Evolutionary conservation across 805 yeast genomes (phyloP), one percentile per base, ranked within the genome.

Genomic region (Zygotorulaspora chibaensis): DNA sequence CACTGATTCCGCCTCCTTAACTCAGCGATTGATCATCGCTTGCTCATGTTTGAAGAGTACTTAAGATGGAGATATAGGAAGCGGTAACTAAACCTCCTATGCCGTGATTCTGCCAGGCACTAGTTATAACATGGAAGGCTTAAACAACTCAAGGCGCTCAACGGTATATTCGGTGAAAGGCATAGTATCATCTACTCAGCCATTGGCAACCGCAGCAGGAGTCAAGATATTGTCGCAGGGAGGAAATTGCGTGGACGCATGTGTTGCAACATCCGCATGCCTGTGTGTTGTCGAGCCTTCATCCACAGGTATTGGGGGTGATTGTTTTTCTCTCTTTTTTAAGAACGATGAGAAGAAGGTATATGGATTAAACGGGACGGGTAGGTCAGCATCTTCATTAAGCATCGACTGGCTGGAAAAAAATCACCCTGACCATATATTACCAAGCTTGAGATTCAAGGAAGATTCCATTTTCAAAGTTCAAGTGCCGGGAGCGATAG

Each of bases 171-270:
- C 90, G 3, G 68, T 80, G 15, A 77, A 76, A 57, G 93, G 90
- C 1, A 79, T 86, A 40, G 88, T 84, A 2, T 75, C 87, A 1
- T 80, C 89, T 1, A 71, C 90, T 0, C 93, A 87, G 64, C 87
- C 91, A 2, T 64, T 83, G 40, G 95, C 93, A 28, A 79, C 80
- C 42, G 79, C 85, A 1, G 91, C 89, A 0, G 90, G 88, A 3
- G 62, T 83, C 27, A 74, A 74, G 58, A 76, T 85, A 29, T 71
- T 86, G 25, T 80, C 76, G 18, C 67, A 69, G 49, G 93, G 95
- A 3, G 93, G 95, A 3, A 86, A 86, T 60, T 77, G 81, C 50
- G 80, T 80, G 12, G 85, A 80, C 55, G 84, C 84, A 11, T 74
- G 79, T 10, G 76, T 80, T 17, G 84, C 85, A 0, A 75, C 76